Evolutionary conservation across 1,284 basidiomycete genomes (phyloP), one percentile per base, ranked within the genome.

Genomic region (Melampsora larici-populina): DNA sequence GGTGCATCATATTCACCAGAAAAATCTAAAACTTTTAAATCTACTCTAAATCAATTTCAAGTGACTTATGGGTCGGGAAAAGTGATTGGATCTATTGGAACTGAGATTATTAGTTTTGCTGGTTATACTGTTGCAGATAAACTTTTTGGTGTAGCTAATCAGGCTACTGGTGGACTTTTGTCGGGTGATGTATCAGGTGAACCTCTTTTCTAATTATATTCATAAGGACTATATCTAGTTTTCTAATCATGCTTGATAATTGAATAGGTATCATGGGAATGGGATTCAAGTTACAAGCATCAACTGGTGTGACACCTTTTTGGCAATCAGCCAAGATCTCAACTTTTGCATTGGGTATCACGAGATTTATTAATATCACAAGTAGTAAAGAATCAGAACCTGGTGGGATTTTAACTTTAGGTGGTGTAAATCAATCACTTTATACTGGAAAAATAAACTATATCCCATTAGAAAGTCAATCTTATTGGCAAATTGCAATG

Each of bases 61-160:
- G 91, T 97, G 75, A 87, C 87, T 2, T 98, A 97, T 81, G 94
- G 93, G 36, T 90, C 88, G 55, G 95, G 94, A 8, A 84, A 87
- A 67, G 94, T 91, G 0, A 82, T 85, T 0, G 95, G 95, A 2
- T 81, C 83, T 4, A 87, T 96, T 6, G 92, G 86, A 0, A 81
- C 86, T 15, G 95, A 97, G 68, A 81, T 79, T 24, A 80, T 83
- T 31, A 80, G 81, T 5, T 74, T 83, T n/a, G 82, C 81, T 5
- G 80, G 80, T 66, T 82, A 82, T 79, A 81, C 81, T 6, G 81
- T 84, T 49, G 78, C 79, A 62, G 81, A 81, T 64, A 80, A 81
- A 65, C 81, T 82, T 13, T 82, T 84, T 58, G 83, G 81, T 8
- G 78, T 81, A 62, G 82, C 81, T 24, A 63, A 62, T 21, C 31